phyloP scores from a whole-genome alignment of 2,329 filamentous ascomycete species.

The Didymella pinodella region DNA sequence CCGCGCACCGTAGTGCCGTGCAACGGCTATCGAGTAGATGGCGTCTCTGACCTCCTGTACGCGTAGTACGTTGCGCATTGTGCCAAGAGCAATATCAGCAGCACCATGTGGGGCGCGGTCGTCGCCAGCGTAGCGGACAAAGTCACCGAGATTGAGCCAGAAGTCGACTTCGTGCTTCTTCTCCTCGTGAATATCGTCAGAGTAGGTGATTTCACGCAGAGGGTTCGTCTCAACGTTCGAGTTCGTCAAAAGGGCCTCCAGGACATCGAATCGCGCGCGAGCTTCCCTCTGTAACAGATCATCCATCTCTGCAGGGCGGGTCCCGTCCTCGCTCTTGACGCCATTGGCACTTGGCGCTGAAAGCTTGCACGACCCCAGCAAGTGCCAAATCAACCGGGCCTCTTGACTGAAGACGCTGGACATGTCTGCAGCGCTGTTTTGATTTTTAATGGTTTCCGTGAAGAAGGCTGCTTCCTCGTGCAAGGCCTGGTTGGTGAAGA shows the following conservation, averaged over 20 bases:
- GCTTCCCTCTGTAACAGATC: slow-evolving; percentile 70
- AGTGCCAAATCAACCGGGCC: slow-evolving; percentile 67
- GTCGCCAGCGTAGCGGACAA: slow-evolving; percentile 71
- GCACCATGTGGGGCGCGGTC: slow-evolving; percentile 63
- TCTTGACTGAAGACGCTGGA: slow-evolving; percentile 61
- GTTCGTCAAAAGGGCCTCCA: slow-evolving; percentile 80
- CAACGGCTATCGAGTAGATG: slow-evolving; percentile 85
- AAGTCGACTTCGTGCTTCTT: slow-evolving; percentile 72
- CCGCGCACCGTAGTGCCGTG: slow-evolving; percentile 75
- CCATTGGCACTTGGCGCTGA: slow-evolving; percentile 47
- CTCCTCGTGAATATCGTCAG: slow-evolving; percentile 52
- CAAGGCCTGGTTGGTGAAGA: slow-evolving; percentile 59
- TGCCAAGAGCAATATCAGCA: slow-evolving; percentile 70
- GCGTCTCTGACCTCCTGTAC: slow-evolving; percentile 88
- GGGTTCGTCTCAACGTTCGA: slow-evolving; percentile 68
- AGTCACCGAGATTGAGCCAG: slow-evolving; percentile 80
- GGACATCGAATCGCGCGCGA: slow-evolving; percentile 72
- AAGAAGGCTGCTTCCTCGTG: slow-evolving; percentile 49
- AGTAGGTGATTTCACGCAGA: slow-evolving; percentile 60
- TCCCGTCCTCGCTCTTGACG: slow-evolving; percentile 52
- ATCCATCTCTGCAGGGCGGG: slow-evolving; percentile 51
- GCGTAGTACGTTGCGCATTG: slow-evolving; percentile 75
- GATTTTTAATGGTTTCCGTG: slow-evolving; percentile 45
- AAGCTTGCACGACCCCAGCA: slow-evolving; percentile 63
- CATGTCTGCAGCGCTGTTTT: slow-evolving; percentile 39